Percentiles rank a stretch among this genome's conserved stretches.
These are phyloP conservation scores for Craterostigma plantagineum DNA, from an alignment of 257 asterid genomes.

Conservation along the genomic window DNA sequence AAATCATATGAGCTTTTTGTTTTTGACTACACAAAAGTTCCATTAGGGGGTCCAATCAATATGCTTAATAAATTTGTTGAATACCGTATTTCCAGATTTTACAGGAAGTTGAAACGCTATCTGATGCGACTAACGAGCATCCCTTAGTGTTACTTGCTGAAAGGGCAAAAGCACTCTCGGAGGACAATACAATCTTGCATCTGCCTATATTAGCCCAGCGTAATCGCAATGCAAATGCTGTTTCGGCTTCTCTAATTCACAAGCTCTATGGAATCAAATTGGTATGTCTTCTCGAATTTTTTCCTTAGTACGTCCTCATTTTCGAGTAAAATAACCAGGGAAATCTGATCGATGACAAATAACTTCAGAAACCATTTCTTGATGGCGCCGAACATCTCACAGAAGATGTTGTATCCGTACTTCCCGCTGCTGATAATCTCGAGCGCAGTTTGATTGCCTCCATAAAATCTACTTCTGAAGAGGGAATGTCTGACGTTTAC, in stretches of 20 bases:
- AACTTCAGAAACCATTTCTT: constrained; percentile 72
- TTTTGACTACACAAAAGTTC: neutral
- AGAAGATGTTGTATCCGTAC: constrained; percentile 82
- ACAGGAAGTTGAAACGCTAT: constrained; percentile 67
- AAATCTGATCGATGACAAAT: neutral
- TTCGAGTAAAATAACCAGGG: neutral
- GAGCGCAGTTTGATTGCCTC: constrained; percentile 51
- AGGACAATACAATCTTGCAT: constrained; percentile 37
- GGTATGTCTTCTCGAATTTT: constrained; percentile 28
- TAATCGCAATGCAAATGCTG: constrained; percentile 63
- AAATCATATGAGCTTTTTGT: neutral
- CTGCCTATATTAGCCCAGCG: constrained; percentile 59
- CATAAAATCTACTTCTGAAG: constrained; percentile 54
- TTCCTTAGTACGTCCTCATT: neutral
- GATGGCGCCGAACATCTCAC: constrained; percentile 83
- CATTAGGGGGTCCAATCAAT: neutral
- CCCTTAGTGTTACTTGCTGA: constrained; percentile 83
- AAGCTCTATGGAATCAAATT: constrained; percentile 79
- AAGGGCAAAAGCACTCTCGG: constrained; percentile 43
- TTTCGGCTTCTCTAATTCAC: constrained; percentile 80
- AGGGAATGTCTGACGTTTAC: constrained; percentile 62
- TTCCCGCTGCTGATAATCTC: constrained; percentile 88
- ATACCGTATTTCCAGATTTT: constrained; percentile 26
- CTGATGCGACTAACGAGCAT: constrained; percentile 62
- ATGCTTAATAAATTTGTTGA: neutral